Evolutionary conservation across 129 eudicot species (phyloP).

Genomic region (Ambrosia trifida): DNA sequence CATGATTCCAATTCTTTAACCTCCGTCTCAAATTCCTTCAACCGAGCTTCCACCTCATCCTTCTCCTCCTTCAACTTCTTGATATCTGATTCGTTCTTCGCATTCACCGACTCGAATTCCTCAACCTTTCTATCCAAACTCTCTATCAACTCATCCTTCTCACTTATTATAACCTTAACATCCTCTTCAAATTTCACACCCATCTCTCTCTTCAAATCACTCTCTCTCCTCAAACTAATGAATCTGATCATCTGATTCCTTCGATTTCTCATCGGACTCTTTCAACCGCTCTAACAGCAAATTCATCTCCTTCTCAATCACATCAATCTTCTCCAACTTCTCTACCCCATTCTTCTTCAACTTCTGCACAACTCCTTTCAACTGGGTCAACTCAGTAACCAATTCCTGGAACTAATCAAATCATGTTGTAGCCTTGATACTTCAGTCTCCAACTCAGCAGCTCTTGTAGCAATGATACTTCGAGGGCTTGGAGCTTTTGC

Average conservation of each 20-base stretch:
- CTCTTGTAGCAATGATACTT: slow-evolving; percentile 61
- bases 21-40: slow-evolving; percentile 45
- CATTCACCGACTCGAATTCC: slow-evolving; percentile 39
- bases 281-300: slow-evolving; percentile 42
- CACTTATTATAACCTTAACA: slow-evolving; percentile 30
- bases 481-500: slow-evolving; percentile 37
- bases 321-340: slow-evolving; percentile 39
- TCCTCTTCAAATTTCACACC: slow-evolving; percentile 33
- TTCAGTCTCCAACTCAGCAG: slow-evolving; percentile 58
- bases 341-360: slow-evolving; percentile 36
- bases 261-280: slow-evolving; percentile 24
- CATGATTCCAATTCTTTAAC: slow-evolving; percentile 37
- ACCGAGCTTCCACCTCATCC: slow-evolving; percentile 43
- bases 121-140: slow-evolving; percentile 37
- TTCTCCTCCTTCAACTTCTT: slow-evolving; percentile 37
- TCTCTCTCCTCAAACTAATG: slow-evolving; percentile 34
- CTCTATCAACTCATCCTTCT: slow-evolving; percentile 41
- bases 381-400: slow-evolving; percentile 33
- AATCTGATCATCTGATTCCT: slow-evolving; percentile 25
- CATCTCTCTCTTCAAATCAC: slow-evolving; percentile 23
- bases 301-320: slow-evolving; percentile 49
- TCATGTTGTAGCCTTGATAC: slow-evolving; percentile 65
- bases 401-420: slow-evolving; percentile 43
- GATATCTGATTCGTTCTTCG: slow-evolving; percentile 27
- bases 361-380: slow-evolving; percentile 42